These are phyloP conservation scores for Globisporangium alternatum DNA, from an alignment of 352 stramenopile species.

Conservation along the genomic window DNA sequence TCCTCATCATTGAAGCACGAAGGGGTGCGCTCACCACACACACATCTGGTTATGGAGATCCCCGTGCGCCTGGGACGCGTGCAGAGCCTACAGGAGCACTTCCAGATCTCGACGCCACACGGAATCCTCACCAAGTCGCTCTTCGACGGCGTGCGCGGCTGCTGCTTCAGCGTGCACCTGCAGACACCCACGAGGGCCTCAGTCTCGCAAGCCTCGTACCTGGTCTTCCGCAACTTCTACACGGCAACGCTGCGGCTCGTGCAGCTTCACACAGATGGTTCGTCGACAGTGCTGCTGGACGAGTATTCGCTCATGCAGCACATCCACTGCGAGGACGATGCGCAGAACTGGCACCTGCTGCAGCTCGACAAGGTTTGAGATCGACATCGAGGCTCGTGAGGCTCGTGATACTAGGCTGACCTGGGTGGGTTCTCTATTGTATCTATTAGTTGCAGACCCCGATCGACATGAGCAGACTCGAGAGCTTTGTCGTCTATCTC, in stretches of 20 bases:
- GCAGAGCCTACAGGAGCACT: slow-evolving; percentile 22
- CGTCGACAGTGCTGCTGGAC: slow-evolving; percentile 35
- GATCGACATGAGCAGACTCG: slow-evolving; percentile 34
- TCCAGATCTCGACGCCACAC: slow-evolving; percentile 9
- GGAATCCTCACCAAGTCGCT: slow-evolving; percentile 17
- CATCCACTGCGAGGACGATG: slow-evolving; percentile 61
- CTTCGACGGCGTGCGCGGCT: slow-evolving; percentile 28
- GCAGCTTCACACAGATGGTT: slow-evolving; percentile 42
- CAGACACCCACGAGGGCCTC: slow-evolving; percentile 5
- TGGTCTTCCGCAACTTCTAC: slow-evolving; percentile 77
- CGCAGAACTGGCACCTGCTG: slow-evolving; percentile 66
- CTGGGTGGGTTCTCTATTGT: not conserved
- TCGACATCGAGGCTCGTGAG: not conserved
- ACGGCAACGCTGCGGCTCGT: slow-evolving; percentile 48
- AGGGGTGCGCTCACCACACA: not conserved
- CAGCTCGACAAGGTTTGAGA: slow-evolving; percentile 42
- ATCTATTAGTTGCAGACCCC: not conserved
- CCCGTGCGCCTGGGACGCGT: slow-evolving; percentile 17
- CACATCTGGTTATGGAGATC: slow-evolving; percentile 17
- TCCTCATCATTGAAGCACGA: not conserved
- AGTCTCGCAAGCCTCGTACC: slow-evolving; percentile 17
- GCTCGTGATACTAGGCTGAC: not conserved
- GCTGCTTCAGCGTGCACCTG: slow-evolving; percentile 44
- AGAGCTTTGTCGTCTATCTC: slow-evolving; percentile 49
- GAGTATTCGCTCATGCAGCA: slow-evolving; percentile 53